These are phyloP conservation scores for Diaporthe capsici DNA, from an alignment of 2,329 filamentous ascomycete genomes.

Conservation along the genomic window DNA sequence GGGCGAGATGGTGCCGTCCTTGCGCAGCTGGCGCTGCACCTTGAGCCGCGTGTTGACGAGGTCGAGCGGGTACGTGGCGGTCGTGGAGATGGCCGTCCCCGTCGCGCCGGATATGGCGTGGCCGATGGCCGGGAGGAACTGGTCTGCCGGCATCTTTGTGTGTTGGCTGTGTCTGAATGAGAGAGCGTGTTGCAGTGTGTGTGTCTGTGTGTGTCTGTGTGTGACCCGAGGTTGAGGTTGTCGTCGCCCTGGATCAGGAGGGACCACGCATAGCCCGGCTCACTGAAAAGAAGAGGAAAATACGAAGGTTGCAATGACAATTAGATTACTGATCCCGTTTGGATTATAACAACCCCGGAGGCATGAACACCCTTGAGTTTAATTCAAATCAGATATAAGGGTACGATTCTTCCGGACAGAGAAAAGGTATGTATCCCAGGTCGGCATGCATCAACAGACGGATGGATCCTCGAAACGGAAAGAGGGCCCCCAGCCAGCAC, in stretches of 20 bases:
- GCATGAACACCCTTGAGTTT: neutral
- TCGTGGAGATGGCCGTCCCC: conserved; percentile 84
- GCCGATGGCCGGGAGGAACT: conserved; percentile 78
- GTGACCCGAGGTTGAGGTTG: neutral
- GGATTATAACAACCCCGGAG: neutral
- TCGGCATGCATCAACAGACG: neutral
- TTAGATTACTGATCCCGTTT: neutral
- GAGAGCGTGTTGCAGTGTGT: neutral
- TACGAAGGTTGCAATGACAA: neutral
- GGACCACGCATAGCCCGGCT: neutral
- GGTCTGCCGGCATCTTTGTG: conserved; percentile 44
- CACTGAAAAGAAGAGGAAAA: neutral
- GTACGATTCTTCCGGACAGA: neutral
- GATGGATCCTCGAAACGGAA: neutral
- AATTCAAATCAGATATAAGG: neutral
- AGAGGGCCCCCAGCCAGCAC: conserved; percentile 8
- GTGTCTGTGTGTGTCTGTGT: neutral
- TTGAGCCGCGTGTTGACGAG: conserved; percentile 87
- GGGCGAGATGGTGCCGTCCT: conserved; percentile 46
- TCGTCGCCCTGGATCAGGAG: neutral
- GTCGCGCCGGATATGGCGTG: conserved; percentile 86
- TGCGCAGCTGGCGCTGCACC: conserved; percentile 75
- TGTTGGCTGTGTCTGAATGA: neutral
- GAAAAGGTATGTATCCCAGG: neutral
- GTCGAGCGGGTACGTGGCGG: conserved; percentile 84